Base-by-base conservation (phyloP, 306 rosid species). In the Vigna radiata region DNA sequence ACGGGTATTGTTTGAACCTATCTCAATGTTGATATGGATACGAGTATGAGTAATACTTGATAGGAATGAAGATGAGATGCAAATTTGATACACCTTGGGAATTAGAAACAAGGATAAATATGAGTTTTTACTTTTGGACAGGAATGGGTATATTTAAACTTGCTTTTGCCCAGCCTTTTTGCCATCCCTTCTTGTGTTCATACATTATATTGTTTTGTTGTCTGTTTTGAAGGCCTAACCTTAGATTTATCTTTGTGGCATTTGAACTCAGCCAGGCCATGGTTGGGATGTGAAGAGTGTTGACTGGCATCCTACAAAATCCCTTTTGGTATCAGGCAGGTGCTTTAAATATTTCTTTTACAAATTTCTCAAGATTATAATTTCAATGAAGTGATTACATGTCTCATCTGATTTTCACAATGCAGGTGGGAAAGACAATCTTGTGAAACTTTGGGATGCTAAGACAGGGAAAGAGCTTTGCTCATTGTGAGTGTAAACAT, bases 251-350 rank as follows among this genome's bases (percentile, higher is more conserved):
- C 36, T 5, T 59, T 78, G 60, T 73, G 80, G 77, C 82, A 67
- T 93, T 93, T 93, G 91, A 87, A 93, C 93, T 88, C 96, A 93
- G 98, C 93, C 98, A 93, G 98, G 98, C 98, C 98, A 93, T 85
- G 98, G 99, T 84, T 95, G 99, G 99, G 99, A 95, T 86, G 99
- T 95, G 89, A 95, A 95, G 91, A 90, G 97, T 84, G 97, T 95
- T 89, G 99, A 95, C 78, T 95, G 99, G 97, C 99, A 95, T 85
- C 99, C 99, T 39, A 86, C 97, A 56, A 95, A 95, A 61, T 92
- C 99, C 79, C 88, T 95, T 37, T 86, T 95, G 69, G 99, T 86
- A 82, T 95, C 99, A 87, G 99, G 69, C 14, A 37, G 68, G 97
- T 90, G 68, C 66, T 78, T 78, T 66, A 71, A 78, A 61, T 66